Evolutionary conservation across 139 green algal genomes (phyloP), one percentile per base, ranked within the genome.

Genomic region (Chlorella sp.): DNA sequence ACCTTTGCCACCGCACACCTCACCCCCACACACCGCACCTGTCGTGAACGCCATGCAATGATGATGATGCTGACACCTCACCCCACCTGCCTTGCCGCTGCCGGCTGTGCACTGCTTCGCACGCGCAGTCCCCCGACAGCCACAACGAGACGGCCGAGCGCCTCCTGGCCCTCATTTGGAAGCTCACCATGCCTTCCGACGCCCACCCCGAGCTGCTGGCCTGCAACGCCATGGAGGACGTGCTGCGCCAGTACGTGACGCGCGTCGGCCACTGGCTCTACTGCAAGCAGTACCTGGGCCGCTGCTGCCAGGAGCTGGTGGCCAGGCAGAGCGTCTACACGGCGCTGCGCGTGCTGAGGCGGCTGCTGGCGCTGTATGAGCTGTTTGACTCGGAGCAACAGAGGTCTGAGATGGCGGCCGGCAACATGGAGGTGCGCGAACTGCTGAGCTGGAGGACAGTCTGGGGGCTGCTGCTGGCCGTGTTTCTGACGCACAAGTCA

Each of bases 121-220:
- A 55, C 42, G 17, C 35, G 4, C 69, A 77, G 31, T 75, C 69
- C 6, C 14, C 35, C 5, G 55, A 51, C 59, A 63, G 35, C 64
- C 66, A 65, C 31, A 73, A 36, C 69, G 2, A 10, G 26, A 79
- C 88, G 80, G 62, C 72, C 0, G 33, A 79, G 5, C 77, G 78
- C 34, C 65, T 91, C 17, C 31, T 88, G 31, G 67, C 78, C 31
- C 77, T 89, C 74, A 71, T 91, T 49, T 88, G 86, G 82, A 34
- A 78, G 61, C 78, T 93, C 17, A 83, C 81, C 6, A 86, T 89
- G 72, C 65, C 74, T 1, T 55, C 50, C 0, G 74, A 79, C 10
- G 75, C 81, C 6, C 83, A 77, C 0, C 70, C 66, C 0, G 77
- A 88, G 75, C 62, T 88, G 50, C 67, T 81, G 23, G 42, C 63